Base-by-base conservation (phyloP, 164 flowering plant genomes). In the Umbellularia californica region DNA sequence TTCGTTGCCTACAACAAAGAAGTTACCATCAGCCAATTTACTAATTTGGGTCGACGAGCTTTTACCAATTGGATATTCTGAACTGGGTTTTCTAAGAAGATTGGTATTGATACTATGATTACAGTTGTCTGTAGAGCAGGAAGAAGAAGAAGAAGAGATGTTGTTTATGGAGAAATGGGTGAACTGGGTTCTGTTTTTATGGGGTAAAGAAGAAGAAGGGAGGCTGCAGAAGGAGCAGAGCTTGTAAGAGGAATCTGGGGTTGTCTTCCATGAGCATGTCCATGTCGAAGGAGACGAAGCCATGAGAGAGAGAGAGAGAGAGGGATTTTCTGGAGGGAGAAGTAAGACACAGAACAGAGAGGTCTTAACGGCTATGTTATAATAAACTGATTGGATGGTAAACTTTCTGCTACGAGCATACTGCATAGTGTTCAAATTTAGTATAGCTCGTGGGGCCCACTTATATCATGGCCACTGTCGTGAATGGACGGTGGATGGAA, bases 241-340 rank as follows among this genome's bases (percentile, higher is more conserved):
- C 7, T n/a, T 55, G 60, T 3, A 55, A 55, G 60, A 55, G n/a
- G 60, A 15, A 20, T 55, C 60, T 55, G 20, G 60, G 17, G 72
- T 73, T 14, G 81, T 14, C 23, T 62, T 78, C 81, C 79, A 71
- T 52, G 84, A 72, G 79, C 81, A 81, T 77, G 82, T 78, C 80
- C 79, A 79, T 52, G 82, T 75, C 6, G 83, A 68, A 41, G 83
- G 75, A n/a, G 83, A 83, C 20, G 86, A 30, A 12, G 69, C 69
- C 69, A 30, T 30, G 2, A 67, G 11, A 5, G 30, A 2, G 5
- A 65, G 58, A 14, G 69, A 15, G 69, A 55, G 58, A 52, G 58
- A 3, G 69, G 15, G 69, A 55, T 35, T 35, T 35, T 35, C 10
- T 35, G 47, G 47, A 22, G 67, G 28, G 28, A 64, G 67, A 2